Percentiles rank a stretch among this genome's conserved stretches.
phyloP scores from a whole-genome alignment of 345 rosid species.

The Zanthoxylum bungeanum region DNA sequence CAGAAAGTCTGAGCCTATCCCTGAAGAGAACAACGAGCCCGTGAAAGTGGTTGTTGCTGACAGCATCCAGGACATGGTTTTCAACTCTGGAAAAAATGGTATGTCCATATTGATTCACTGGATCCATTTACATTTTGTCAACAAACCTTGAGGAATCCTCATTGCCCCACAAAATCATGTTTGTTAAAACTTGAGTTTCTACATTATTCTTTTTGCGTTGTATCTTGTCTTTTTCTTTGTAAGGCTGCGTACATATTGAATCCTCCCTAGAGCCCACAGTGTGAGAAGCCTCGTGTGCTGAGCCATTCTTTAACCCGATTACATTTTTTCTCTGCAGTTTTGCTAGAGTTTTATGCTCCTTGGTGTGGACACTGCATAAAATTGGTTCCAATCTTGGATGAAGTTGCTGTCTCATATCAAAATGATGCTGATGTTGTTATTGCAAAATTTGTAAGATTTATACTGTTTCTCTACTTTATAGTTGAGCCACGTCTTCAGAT shows the following conservation, averaged over 20 bases:
- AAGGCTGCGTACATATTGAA: too few species aligned
- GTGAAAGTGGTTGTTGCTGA: conserved; percentile 96
- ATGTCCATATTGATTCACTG: not conserved
- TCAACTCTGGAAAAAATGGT: conserved; percentile 91
- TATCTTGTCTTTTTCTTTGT: not conserved
- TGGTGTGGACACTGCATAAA: conserved; percentile 99
- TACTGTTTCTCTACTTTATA: not conserved
- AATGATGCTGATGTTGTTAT: conserved; percentile 60
- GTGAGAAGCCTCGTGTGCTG: too few species aligned
- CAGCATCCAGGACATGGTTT: conserved; percentile 63
- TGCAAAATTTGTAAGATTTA: conserved; percentile 71
- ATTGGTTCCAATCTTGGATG: conserved; percentile 92
- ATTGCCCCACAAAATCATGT: not conserved
- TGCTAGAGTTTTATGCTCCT: conserved; percentile 92
- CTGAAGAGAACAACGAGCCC: conserved; percentile 76
- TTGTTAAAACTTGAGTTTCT: too few species aligned
- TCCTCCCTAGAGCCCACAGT: too few species aligned
- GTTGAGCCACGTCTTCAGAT: not conserved
- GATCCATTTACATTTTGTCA: not conserved
- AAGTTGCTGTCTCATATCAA: conserved; percentile 71
- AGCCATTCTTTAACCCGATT: too few species aligned
- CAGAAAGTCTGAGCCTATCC: conserved; percentile 88
- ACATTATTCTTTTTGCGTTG: too few species aligned
- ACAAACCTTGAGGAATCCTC: not conserved
- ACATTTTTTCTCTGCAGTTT: conserved; percentile 45